Percentiles rank a stretch among this genome's conserved stretches.
These are phyloP conservation scores for Pyrenophora teres DNA, from an alignment of 2,329 filamentous ascomycete species.

Conservation along the genomic window DNA sequence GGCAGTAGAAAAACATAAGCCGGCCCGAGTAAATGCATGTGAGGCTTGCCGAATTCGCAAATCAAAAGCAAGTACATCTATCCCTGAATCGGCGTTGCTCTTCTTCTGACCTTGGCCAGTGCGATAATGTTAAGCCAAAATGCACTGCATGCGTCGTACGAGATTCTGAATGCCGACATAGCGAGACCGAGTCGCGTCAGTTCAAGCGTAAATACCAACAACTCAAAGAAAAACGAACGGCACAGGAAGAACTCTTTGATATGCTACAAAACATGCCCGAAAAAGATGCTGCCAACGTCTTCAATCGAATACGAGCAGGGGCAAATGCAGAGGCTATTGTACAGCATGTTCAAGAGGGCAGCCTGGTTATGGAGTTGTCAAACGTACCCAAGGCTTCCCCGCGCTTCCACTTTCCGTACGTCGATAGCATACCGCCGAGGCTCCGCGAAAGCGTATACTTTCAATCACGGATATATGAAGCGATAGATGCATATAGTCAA, in stretches of 20 bases:
- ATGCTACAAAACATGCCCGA: constrained; percentile 15
- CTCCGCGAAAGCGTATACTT: constrained; percentile 15
- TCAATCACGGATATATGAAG: constrained; percentile 14
- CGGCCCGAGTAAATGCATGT: constrained; percentile 5
- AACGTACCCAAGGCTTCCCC: constrained; percentile 16
- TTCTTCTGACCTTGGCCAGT: constrained; percentile 8
- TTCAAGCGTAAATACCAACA: constrained; percentile 14
- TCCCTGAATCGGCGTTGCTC: background rate
- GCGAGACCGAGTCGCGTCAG: constrained; percentile 5
- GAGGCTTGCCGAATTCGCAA: constrained; percentile 17
- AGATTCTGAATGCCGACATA: constrained; percentile 12
- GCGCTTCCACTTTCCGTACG: constrained; percentile 24
- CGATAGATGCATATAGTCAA: background rate
- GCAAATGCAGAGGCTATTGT: constrained; percentile 17
- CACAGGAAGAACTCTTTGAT: constrained; percentile 19
- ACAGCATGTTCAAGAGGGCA: constrained; percentile 14
- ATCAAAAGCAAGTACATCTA: constrained; percentile 11
- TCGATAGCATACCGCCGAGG: constrained; percentile 8
- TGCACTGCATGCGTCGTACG: constrained; percentile 12
- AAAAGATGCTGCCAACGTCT: constrained; percentile 14
- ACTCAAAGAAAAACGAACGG: constrained; percentile 7
- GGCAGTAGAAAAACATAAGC: background rate
- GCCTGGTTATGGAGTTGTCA: constrained; percentile 17
- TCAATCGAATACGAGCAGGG: constrained; percentile 21
- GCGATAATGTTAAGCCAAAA: constrained; percentile 10